These are phyloP conservation scores for Corrigiola litoralis DNA, from an alignment of 179 eudicot species.

Conservation along the genomic window DNA sequence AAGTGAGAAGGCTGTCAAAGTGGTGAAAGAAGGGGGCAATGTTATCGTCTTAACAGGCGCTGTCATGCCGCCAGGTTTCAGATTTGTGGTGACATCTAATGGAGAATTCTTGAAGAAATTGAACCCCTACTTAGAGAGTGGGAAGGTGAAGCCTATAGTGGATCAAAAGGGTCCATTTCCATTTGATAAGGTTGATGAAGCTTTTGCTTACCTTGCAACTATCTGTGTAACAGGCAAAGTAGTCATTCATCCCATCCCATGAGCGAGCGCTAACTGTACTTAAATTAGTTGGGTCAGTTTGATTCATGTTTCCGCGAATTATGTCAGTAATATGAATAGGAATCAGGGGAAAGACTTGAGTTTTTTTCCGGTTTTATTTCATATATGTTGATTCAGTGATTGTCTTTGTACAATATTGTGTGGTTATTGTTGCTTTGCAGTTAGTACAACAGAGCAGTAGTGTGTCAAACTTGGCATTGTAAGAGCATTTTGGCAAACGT, in stretches of 20 bases:
- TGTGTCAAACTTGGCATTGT: too few relatives aligned
- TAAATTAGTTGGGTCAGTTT: too few relatives aligned
- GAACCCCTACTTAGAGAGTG: constrained; percentile 72
- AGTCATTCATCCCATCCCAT: constrained; percentile 39
- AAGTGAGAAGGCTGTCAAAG: constrained; percentile 72
- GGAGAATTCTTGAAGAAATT: constrained; percentile 71
- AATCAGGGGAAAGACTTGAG: too few relatives aligned
- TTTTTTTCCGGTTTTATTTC: too few relatives aligned
- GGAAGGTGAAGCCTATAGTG: constrained; percentile 69
- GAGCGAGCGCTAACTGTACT: too few relatives aligned
- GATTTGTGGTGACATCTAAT: constrained; percentile 70
- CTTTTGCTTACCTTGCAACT: constrained; percentile 74
- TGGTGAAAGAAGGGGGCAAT: constrained; percentile 81
- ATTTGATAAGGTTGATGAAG: constrained; percentile 57
- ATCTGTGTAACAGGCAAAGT: constrained; percentile 46
- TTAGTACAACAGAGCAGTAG: too few relatives aligned
- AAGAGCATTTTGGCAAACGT: too few relatives aligned
- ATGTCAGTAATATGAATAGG: too few relatives aligned
- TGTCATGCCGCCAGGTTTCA: constrained; percentile 74
- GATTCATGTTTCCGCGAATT: too few relatives aligned
- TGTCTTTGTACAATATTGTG: too few relatives aligned
- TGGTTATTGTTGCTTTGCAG: too few relatives aligned
- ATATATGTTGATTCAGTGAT: too few relatives aligned
- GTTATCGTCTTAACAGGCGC: constrained; percentile 76
- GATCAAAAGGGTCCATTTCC: constrained; percentile 69